Base-by-base conservation (phyloP, 2,329 filamentous ascomycete genomes). In the Pseudogymnoascus sp. region DNA sequence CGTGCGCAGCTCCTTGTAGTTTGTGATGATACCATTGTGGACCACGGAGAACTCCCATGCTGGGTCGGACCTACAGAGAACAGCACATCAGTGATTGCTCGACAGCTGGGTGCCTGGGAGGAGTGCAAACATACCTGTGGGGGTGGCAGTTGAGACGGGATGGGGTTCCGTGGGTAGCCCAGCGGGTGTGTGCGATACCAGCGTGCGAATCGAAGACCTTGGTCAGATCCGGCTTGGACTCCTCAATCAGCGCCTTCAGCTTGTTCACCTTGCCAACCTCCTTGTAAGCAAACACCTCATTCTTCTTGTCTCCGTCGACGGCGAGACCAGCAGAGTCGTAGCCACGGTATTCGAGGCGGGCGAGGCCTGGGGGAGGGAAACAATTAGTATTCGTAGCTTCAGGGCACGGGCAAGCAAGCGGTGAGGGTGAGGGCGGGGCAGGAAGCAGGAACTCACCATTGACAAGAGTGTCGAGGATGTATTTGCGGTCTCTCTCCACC, bases 1-100 rank as follows among this genome's bases (percentile, higher is more conserved):
- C 65, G 89, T 90, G 86, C 93, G 96, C 71, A 99, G 81, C 80
- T 99, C 94, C 84, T 99, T 99, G 86, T 99, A 99, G 85, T 99
- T 99, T 81, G 94, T 99, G 79, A 99, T 99, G 83, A 99, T 99
- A 74, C 94, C 94, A 79, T 99, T 99, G 88, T 99, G 94, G 64
- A 97, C 94, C 71, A 99, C 87, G 68, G 90, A 84, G 77, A 99
- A 99, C 79, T 99, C 89, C 92, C 93, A 99, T 72, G 80, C 90
- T 70, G 88, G 85, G 76, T 99, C 94, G 68, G 93, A 97, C 77
- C 92, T 95, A 67, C 15, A 63, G 60, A 57, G 13, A 37, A 50
- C 44, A 41, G 26, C 26, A 9, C 15, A n/a, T 50, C 24, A 50
- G 44, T 31, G 44, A 50, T 50, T 50, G 44, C 44, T 10, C 24